Evolutionary conservation across 306 rosid genomes (phyloP), one percentile per base, ranked within the genome.

Genomic region (Lathyrus tuberosus): DNA sequence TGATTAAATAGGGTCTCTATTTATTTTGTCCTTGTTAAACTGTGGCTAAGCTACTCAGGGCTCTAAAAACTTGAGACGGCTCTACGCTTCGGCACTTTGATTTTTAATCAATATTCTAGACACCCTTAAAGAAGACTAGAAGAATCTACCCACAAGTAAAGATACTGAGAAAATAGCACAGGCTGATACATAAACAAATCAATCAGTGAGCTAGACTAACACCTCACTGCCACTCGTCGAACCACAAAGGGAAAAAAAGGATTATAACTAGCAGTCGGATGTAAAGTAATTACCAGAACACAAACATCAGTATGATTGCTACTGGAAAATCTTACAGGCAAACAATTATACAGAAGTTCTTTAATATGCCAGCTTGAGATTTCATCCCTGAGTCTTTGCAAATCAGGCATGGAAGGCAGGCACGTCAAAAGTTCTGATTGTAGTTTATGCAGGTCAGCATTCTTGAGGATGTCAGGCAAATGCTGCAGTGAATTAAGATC

Each of bases 251-350:
- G 24, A 12, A 10, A 44, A 46, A 3, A 40, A 26, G 11, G 38
- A 48, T 31, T 48, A 47, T 51, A 49, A 51, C 67, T 26, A 51
- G 71, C 51, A 67, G 10, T 76, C 20, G 10, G 65, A 2, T 5
- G 49, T 26, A 38, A 48, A 49, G 81, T 68, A 62, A 46, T 80
- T 87, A 94, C 99, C 89, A 94, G 83, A 75, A 91, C 95, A 78
- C 95, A 91, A 22, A 74, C 78, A 79, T 94, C 91, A 30, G 96
- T 85, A 54, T 78, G 70, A 83, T 94, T 91, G 73, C 83, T 83
- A 79, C 85, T 81, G 77, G 86, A 89, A 84, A 94, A 87, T 61
- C 89, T 85, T 70, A 71, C 86, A 10, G 97, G 99, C 89, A 91
- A 80, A 74, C 96, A 94, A 70, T 94, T 94, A 72, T 91, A 78